Base-by-base conservation (phyloP, 2,329 filamentous ascomycete genomes). In the Akanthomyces dipterigenus region DNA sequence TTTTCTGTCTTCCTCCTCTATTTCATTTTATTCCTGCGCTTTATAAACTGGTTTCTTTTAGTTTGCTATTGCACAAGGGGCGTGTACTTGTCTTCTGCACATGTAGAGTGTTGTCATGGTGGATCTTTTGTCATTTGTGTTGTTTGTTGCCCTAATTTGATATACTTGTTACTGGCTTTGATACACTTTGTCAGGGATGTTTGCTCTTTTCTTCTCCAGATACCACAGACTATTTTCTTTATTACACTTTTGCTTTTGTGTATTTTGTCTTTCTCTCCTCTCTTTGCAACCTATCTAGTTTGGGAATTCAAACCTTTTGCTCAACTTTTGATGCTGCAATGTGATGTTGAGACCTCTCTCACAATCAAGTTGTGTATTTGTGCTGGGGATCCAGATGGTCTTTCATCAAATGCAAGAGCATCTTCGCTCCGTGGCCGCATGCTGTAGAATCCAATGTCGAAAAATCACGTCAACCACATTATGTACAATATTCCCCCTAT, bases 241-340 rank as follows among this genome's bases (percentile, higher is more conserved):
- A 11, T 57, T 57, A 36, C 49, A 7, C 24, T 20, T 50, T 43
- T 12, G 31, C 31, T 34, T 34, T 8, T 34, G 31, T 34, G 7
- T 34, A n/a, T 31, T 31, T 34, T 8, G 24, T n/a, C n/a, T 34
- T 57, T 66, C 40, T 55, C 42, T 20, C 24, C 49, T 38, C 31
- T 67, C 67, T 68, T 64, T 67, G 68, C 62, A 67, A 34, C 70
- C 67, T 64, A 67, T 48, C 4, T 54, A 48, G n/a, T 54, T 60
- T 60, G 28, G 40, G 42, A 54, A 38, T 46, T 67, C 66, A 64
- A 62, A 63, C 62, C 62, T 61, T 66, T 65, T 65, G 70, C 71
- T 55, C 31, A 18, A 34, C 9, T 26, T 9, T 16, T 36, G 40
- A 45, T 18, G 5, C 22, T 45, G 14, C 22, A n/a, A 12, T 31